These are phyloP conservation scores for Fusarium heterosporum DNA, from an alignment of 2,329 filamentous ascomycete genomes.

Conservation along the genomic window DNA sequence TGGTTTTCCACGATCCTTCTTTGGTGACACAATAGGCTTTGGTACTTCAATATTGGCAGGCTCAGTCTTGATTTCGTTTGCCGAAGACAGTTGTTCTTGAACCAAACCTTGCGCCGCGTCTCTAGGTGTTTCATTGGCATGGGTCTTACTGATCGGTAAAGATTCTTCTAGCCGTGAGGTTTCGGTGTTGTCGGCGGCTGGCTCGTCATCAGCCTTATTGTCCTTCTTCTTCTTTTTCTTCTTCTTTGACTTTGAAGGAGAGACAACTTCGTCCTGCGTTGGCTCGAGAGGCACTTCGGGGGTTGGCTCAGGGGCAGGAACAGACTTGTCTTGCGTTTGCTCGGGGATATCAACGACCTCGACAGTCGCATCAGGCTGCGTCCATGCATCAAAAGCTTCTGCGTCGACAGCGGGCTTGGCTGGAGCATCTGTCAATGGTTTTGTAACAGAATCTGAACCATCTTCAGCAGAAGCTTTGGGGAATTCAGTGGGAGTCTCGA, in stretches of 20 bases:
- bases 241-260: conserved; percentile 40
- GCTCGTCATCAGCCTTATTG: conserved; percentile 25
- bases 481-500: not conserved
- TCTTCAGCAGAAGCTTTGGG: not conserved
- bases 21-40: not conserved
- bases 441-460: not conserved
- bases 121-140: conserved; percentile 8
- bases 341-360: conserved; percentile 8
- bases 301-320: conserved; percentile 9
- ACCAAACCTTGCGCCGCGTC: conserved; percentile 1
- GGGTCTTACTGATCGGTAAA: not conserved
- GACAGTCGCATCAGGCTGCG: conserved; percentile 12
- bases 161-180: conserved; percentile 7
- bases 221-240: conserved; percentile 49
- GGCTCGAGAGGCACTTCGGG: conserved; percentile 14
- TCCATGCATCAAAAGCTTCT: conserved; percentile 39
- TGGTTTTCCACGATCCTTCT: conserved; percentile 15
- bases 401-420: conserved; percentile 10
- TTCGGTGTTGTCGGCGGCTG: conserved; percentile 20
- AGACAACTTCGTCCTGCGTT: conserved; percentile 18
- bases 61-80: conserved; percentile 2
- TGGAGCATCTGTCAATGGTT: not conserved
- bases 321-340: conserved; percentile 9
- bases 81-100: not conserved
- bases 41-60: not conserved